Evolutionary conservation across 371 early-diverging fungal species (phyloP), one percentile per base, ranked within the genome.

Genomic region (Quaeritorhiza haematococci): DNA sequence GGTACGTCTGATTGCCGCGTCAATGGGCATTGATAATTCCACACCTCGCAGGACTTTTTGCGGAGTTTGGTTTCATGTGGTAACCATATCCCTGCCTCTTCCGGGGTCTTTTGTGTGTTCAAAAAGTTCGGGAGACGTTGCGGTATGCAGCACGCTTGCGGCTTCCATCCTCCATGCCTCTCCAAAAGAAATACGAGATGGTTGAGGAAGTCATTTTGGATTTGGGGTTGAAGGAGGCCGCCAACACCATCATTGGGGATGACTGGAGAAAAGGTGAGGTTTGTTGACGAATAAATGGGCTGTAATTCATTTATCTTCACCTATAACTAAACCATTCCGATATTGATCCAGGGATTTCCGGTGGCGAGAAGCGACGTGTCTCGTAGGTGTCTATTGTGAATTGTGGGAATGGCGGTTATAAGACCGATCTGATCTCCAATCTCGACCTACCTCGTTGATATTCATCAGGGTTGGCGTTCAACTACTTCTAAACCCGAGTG

Each of bases 221-320:
- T 64, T 72, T 95, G 46, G 87, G 88, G 21, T 76, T 95, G 57
- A 83, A 85, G 5, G 79, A 83, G 43, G 88, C 87, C 63, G 79
- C 84, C n/a, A 74, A 91, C 66, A 82, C 88, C 3, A 69, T 81
- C 34, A 89, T 94, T 28, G 97, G 96, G 10, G 85, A 90, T 49
- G 73, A 96, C 88, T 42, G 95, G 94, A 51, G 93, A 86, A 94
- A 74, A 79, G 95, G n/a, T n/a, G n/a, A n/a, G n/a, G n/a, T n/a
- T n/a, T n/a, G n/a, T n/a, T n/a, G n/a, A n/a, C n/a, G n/a, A n/a
- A n/a, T n/a, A 59, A 17, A 60, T 15, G 45, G 52, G 53, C 19
- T 49, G 53, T 57, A 64, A 17, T 17, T 23, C 23, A 51, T 13
- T 13, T 19, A 13, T 48, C 48, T 28, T 23, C 15, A 29, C 44